These are phyloP conservation scores for Saturnispora bothae DNA, from an alignment of 805 yeast species.

Conservation along the genomic window DNA sequence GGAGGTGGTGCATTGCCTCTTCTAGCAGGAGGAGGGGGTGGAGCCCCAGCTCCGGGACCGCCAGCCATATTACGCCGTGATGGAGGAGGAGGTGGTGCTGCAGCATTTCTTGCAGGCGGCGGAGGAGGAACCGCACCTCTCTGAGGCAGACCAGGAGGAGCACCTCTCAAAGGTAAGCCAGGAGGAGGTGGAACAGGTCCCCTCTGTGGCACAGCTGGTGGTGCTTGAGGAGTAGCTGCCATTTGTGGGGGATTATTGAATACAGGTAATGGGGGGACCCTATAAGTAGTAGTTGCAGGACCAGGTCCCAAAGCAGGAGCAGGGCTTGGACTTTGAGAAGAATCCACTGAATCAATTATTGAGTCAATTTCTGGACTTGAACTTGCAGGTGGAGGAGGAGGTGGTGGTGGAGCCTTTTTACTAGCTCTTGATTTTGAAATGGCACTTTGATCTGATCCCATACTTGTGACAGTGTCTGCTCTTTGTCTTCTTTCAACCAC, in stretches of 20 bases:
- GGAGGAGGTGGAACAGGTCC: conserved; percentile 19
- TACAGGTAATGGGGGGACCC: not conserved
- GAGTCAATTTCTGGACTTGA: conserved; percentile 11
- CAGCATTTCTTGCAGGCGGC: conserved; percentile 3
- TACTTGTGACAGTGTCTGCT: conserved; percentile 9
- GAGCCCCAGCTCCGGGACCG: not conserved
- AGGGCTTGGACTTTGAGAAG: not conserved
- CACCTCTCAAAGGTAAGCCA: not conserved
- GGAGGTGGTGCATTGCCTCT: not conserved
- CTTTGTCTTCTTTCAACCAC: conserved; percentile 9
- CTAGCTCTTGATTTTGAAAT: conserved; percentile 12
- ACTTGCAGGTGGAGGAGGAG: conserved; percentile 27
- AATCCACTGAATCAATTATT: conserved; percentile 3
- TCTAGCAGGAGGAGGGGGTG: not conserved
- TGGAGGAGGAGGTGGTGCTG: not conserved
- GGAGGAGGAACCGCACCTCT: conserved; percentile 14
- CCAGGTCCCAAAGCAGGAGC: not conserved
- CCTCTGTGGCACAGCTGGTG: conserved; percentile 19
- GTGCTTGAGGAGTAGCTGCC: not conserved
- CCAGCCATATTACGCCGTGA: too few relatives aligned
- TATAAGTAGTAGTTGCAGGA: not conserved
- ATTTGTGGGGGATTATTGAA: conserved; percentile 2
- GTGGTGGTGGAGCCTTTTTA: conserved; percentile 31
- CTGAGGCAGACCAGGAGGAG: not conserved
- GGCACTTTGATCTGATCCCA: conserved; percentile 6